Conservation (phyloP, 495 filamentous ascomycete genomes). For the Ascodesmis nigricans region DNA sequence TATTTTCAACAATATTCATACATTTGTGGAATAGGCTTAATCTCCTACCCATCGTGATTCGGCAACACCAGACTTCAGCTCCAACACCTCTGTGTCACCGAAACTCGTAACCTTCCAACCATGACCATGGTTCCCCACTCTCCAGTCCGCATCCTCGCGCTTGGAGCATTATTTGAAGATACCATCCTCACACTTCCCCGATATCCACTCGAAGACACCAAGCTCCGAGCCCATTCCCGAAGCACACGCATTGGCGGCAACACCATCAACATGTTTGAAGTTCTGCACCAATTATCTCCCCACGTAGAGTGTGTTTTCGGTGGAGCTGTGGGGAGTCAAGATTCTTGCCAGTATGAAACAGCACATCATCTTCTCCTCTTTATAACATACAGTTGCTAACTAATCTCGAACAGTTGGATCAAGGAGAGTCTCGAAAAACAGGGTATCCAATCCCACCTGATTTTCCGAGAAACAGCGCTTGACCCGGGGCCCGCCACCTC, state of each 20-base stretch:
- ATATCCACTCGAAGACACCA: slow-evolving; percentile 10
- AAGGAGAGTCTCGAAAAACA: too few species aligned
- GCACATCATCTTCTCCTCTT: too few species aligned
- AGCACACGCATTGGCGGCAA: slow-evolving; percentile 10
- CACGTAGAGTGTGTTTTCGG: slow-evolving; percentile 2
- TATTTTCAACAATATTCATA: too few species aligned
- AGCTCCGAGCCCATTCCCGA: slow-evolving; percentile 7
- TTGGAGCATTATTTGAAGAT: slow-evolving; percentile 14
- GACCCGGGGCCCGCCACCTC: background rate
- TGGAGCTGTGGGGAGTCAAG: slow-evolving; percentile 2
- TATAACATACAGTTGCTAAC: too few species aligned
- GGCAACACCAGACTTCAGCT: too few species aligned
- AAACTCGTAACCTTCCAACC: too few species aligned
- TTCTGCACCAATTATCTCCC: slow-evolving; percentile 4
- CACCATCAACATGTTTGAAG: slow-evolving; percentile 8
- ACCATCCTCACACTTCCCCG: slow-evolving; percentile 9
- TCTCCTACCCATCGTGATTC: too few species aligned
- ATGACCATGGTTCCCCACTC: too few species aligned
- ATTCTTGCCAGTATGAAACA: slow-evolving; percentile 9
- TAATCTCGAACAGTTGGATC: too few species aligned
- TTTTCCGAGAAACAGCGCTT: background rate
- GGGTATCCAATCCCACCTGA: background rate
- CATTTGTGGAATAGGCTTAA: too few species aligned
- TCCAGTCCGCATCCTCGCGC: slow-evolving; percentile 5
- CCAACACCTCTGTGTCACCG: too few species aligned